Percentiles rank a stretch among this genome's conserved stretches.
These are phyloP conservation scores for Abrus pulchellus DNA, from an alignment of 306 rosid genomes.

Conservation along the genomic window DNA sequence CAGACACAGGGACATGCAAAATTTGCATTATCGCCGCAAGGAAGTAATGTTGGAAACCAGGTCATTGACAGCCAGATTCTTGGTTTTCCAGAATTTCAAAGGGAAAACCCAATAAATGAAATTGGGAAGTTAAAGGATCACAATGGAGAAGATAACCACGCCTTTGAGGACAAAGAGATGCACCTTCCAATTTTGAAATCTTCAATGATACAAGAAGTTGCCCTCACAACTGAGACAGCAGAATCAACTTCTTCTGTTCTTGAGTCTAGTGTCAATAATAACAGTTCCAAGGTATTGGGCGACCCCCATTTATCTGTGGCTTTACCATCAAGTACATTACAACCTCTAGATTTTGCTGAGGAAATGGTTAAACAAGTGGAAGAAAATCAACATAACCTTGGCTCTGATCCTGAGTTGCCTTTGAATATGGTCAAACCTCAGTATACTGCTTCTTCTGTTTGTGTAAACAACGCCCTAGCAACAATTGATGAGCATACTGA, in stretches of 20 bases:
- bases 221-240: constrained; percentile 40
- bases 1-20: constrained; percentile 60
- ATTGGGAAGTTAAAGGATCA: constrained; percentile 55
- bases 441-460: constrained; percentile 47
- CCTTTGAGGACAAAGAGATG: constrained; percentile 57
- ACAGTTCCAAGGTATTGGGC: constrained; percentile 45
- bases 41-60: constrained; percentile 62
- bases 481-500: constrained; percentile 45
- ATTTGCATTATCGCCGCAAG: constrained; percentile 67
- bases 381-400: constrained; percentile 57
- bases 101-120: constrained; percentile 49
- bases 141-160: constrained; percentile 50
- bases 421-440: constrained; percentile 44
- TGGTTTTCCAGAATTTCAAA: constrained; percentile 60
- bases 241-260: constrained; percentile 59
- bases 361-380: constrained; percentile 63
- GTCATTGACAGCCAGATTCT: constrained; percentile 57
- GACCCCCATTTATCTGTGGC: constrained; percentile 56
- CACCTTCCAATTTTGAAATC: constrained; percentile 64
- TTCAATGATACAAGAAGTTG: constrained; percentile 57
- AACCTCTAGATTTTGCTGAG: constrained; percentile 60
- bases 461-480: constrained; percentile 43
- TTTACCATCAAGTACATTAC: constrained; percentile 59
- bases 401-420: constrained; percentile 58
- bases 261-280: constrained; percentile 47